Evolutionary conservation across 1,284 basidiomycete genomes (phyloP).

Genomic region (Takashimella koratensis): DNA sequence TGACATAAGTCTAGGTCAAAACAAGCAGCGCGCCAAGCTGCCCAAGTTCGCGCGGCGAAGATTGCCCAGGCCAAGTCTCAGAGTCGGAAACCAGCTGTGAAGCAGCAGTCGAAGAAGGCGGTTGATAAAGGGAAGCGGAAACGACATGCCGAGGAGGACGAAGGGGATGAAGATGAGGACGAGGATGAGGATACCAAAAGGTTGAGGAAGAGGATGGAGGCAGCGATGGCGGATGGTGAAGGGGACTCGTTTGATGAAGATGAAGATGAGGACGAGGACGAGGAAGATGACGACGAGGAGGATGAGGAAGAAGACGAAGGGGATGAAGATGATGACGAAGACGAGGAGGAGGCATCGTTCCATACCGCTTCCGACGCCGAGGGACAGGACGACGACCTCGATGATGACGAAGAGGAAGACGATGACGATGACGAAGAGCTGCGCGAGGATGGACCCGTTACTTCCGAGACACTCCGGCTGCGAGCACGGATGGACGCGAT

Average conservation of each 20-base stretch:
- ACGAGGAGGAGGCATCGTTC: constrained; percentile 25
- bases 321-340: constrained; percentile 34
- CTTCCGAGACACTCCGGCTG: constrained; percentile 16
- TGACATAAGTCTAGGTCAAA: no score
- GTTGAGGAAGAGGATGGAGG: constrained; percentile 22
- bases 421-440: constrained; percentile 33
- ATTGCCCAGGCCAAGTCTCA: constrained; percentile 20
- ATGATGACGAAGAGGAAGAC: constrained; percentile 18
- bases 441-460: constrained; percentile 22
- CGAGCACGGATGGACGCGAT: constrained; percentile 34
- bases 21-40: constrained; percentile 13
- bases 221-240: constrained; percentile 15
- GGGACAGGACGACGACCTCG: constrained; percentile 19
- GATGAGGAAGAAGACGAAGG: constrained; percentile 20
- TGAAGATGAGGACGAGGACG: not conserved
- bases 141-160: not conserved
- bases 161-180: constrained; percentile 21
- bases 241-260: constrained; percentile 9
- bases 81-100: constrained; percentile 7
- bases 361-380: constrained; percentile 9
- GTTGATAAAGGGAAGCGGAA: constrained; percentile 10
- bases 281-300: constrained; percentile 8
- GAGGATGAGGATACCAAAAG: constrained; percentile 17
- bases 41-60: constrained; percentile 16
- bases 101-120: constrained; percentile 3